Evolutionary conservation across 2,329 filamentous ascomycete species (phyloP).

Genomic region (Fonsecaea multimorphosa): DNA sequence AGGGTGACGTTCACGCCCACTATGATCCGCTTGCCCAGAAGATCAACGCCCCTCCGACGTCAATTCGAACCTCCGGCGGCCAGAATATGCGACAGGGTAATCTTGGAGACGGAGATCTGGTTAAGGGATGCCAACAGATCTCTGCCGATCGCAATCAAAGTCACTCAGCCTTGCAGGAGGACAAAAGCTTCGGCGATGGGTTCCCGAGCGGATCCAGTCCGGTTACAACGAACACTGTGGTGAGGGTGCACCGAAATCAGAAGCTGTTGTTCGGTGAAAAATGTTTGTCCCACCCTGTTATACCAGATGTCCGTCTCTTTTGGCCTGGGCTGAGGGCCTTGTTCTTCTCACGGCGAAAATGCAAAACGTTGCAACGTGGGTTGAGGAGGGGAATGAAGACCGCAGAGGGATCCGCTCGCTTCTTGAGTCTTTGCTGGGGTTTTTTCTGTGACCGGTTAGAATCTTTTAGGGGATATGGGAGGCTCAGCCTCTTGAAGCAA

Average conservation of each 20-base stretch:
- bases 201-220: conserved; percentile 20
- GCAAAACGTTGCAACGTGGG: not conserved
- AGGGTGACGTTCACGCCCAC: conserved; percentile 4
- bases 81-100: conserved; percentile 19
- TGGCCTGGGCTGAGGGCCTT: not conserved
- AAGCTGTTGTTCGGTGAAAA: not conserved
- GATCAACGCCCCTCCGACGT: conserved; percentile 29
- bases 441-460: conserved; percentile 12
- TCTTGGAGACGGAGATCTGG: conserved; percentile 19
- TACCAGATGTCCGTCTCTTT: conserved; percentile 29
- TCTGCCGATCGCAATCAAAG: conserved; percentile 37
- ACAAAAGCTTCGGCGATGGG: conserved; percentile 3
- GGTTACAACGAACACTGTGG: not conserved
- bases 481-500: conserved; percentile 19
- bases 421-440: conserved; percentile 8
- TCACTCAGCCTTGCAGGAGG: conserved; percentile 16
- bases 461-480: conserved; percentile 12
- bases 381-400: not conserved
- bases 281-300: conserved; percentile 15
- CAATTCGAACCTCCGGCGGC: conserved; percentile 17
- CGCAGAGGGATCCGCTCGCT: not conserved
- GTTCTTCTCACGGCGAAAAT: not conserved
- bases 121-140: conserved; percentile 27
- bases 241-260: not conserved
- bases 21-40: conserved; percentile 3